A percentile compares a stretch with the other conserved stretches of the same genome.
Evolutionary conservation across 129 eudicot genomes (phyloP).

Genomic region (Artemisia tridentata): DNA sequence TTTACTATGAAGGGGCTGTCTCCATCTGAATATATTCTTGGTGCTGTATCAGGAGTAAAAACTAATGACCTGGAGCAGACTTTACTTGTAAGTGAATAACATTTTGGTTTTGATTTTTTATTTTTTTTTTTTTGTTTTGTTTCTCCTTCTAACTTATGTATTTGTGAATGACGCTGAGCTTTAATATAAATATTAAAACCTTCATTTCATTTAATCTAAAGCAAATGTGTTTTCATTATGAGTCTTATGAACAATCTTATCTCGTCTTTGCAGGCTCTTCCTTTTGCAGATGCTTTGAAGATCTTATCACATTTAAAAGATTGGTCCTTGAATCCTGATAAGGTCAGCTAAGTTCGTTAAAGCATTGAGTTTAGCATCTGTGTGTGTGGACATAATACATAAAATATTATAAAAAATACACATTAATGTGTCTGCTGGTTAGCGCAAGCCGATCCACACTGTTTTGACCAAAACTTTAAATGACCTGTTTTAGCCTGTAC

Average conservation of each 20-base stretch:
- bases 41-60: slow-evolving; percentile 77
- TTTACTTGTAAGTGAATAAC: slow-evolving; percentile 53
- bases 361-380: too few relatives aligned
- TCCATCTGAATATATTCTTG: slow-evolving; percentile 74
- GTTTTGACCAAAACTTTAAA: not conserved
- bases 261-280: slow-evolving; percentile 66
- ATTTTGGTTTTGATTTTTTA: too few relatives aligned
- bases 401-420: too few relatives aligned
- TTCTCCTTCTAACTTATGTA: not conserved
- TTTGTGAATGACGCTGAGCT: not conserved
- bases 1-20: slow-evolving; percentile 70
- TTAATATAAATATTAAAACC: too few relatives aligned
- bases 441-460: too few relatives aligned
- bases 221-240: not conserved
- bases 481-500: too few relatives aligned
- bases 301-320: slow-evolving; percentile 69
- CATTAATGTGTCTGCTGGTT: too few relatives aligned
- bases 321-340: slow-evolving; percentile 67
- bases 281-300: slow-evolving; percentile 90
- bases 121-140: not conserved
- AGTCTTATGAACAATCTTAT: slow-evolving; percentile 15
- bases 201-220: too few relatives aligned
- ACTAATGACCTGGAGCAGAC: slow-evolving; percentile 95
- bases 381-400: too few relatives aligned
- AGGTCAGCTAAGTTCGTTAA: slow-evolving; percentile 43